Percentiles rank a stretch among this genome's conserved stretches.
Evolutionary conservation across 2,329 filamentous ascomycete species (phyloP).

Genomic region (Didymellaceae sp.): DNA sequence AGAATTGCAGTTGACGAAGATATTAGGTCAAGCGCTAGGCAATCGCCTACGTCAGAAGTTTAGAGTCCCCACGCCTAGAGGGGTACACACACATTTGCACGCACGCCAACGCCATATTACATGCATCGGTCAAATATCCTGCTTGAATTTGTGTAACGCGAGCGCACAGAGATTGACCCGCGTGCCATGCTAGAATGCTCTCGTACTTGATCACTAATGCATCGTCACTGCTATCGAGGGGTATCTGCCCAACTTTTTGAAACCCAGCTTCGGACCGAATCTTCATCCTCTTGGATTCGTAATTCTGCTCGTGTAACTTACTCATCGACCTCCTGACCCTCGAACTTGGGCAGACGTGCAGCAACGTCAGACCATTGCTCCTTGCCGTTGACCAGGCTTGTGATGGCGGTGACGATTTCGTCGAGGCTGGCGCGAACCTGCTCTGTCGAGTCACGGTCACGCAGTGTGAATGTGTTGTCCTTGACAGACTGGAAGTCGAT

Average conservation of each 20-base stretch:
- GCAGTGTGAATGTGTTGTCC: slow-evolving; percentile 83
- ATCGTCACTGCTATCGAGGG: slow-evolving; percentile 4
- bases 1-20: neutral
- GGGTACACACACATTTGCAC: too few relatives aligned
- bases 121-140: slow-evolving; percentile 2
- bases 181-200: neutral
- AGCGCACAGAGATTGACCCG: slow-evolving; percentile 3
- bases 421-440: slow-evolving; percentile 87
- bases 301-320: slow-evolving; percentile 7
- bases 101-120: neutral
- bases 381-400: slow-evolving; percentile 66
- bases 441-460: slow-evolving; percentile 85
- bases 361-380: slow-evolving; percentile 75
- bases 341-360: slow-evolving; percentile 81
- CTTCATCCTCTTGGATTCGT: neutral
- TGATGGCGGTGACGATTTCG: slow-evolving; percentile 77
- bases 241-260: slow-evolving; percentile 7
- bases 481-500: slow-evolving; percentile 94
- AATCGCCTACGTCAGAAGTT: neutral
- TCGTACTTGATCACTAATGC: slow-evolving; percentile 5
- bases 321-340: slow-evolving; percentile 53
- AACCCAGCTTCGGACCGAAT: slow-evolving; percentile 3
- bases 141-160: slow-evolving; percentile 11
- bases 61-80: too few relatives aligned
- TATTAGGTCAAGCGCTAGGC: neutral